Evolutionary conservation across 1,139 yeast species (phyloP).

Genomic region (Scheffersomyces illinoinensis): DNA sequence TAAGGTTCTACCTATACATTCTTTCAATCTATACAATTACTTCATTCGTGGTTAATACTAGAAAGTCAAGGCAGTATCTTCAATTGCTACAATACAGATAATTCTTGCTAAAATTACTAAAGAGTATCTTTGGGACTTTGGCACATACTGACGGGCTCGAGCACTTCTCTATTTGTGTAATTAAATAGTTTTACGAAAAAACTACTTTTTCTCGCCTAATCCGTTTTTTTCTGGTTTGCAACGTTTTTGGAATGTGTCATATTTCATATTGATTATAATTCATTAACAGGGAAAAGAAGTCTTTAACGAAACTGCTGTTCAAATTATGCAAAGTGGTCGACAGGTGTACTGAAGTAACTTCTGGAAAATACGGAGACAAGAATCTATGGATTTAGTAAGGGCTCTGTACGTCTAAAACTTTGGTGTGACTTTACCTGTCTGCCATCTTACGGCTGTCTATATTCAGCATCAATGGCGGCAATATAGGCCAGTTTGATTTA

Average conservation of each 20-base stretch:
- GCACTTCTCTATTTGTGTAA: neutral
- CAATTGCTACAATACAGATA: neutral
- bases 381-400: too few species aligned
- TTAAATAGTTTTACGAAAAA: neutral
- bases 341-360: neutral
- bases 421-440: too few species aligned
- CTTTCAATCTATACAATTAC: too few species aligned
- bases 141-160: neutral
- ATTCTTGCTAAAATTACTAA: neutral
- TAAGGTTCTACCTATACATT: too few species aligned
- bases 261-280: neutral
- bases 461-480: too few species aligned
- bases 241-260: neutral
- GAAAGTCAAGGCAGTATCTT: neutral
- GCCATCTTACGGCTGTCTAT: too few species aligned
- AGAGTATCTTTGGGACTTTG: neutral
- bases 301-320: neutral
- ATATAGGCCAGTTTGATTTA: too few species aligned
- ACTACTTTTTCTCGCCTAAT: neutral
- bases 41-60: too few species aligned
- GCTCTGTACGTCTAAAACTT: too few species aligned
- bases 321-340: neutral
- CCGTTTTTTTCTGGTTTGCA: neutral
- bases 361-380: too few species aligned
- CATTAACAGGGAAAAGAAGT: neutral